Conservation (phyloP, 1,139 yeast genomes). For the Insectozyma bohioensis region DNA sequence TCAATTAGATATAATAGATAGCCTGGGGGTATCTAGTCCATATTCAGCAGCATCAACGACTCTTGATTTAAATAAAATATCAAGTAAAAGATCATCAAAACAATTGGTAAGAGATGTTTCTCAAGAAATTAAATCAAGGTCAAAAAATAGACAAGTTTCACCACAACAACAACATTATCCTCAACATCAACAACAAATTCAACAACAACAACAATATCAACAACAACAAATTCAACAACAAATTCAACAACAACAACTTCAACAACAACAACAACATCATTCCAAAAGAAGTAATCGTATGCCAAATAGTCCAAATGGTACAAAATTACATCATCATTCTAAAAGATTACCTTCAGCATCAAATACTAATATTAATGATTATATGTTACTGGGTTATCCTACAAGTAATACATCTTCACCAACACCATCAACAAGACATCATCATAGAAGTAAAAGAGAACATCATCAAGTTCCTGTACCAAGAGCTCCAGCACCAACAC, state of each 20-base stretch:
- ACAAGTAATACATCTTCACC: conserved; percentile 5
- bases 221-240: conserved; percentile 9
- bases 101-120: conserved; percentile 1
- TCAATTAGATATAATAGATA: too few relatives aligned
- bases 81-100: conserved; percentile 4
- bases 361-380: conserved; percentile 13
- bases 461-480: conserved; percentile 8
- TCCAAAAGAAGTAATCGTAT: too few relatives aligned
- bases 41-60: conserved; percentile 8
- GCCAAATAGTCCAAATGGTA: too few relatives aligned
- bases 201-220: conserved; percentile 8
- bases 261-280: conserved; percentile 9
- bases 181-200: conserved; percentile 12
- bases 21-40: conserved; percentile 1
- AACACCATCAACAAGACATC: conserved; percentile 11
- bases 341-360: conserved; percentile 14
- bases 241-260: conserved; percentile 9
- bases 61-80: conserved; percentile 8
- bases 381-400: conserved; percentile 8
- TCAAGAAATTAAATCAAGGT: conserved; percentile 5
- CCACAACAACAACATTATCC: conserved; percentile 7
- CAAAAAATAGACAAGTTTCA: too few relatives aligned
- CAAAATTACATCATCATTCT: conserved; percentile 6
- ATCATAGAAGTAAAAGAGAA: conserved; percentile 14
- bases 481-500: conserved; percentile 3